Evolutionary conservation across 2,329 filamentous ascomycete genomes (phyloP), one percentile per base, ranked within the genome.

Genomic region (Xylariales sp.): DNA sequence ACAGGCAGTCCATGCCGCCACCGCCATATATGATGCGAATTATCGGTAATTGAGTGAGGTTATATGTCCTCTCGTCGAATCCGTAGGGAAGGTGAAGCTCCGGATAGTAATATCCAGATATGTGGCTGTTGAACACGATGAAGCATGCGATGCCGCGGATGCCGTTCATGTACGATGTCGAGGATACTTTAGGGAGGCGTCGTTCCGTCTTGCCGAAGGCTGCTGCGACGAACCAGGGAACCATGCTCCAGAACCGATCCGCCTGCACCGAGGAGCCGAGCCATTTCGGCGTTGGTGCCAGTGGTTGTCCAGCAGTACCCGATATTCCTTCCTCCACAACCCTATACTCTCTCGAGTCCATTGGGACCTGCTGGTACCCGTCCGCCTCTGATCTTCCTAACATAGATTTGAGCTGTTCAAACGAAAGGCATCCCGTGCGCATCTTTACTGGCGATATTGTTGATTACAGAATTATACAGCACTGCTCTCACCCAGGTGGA

Each of bases 81-180:
- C 31, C 37, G 23, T 29, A 40, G 10, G 37, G 11, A 15, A n/a
- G 25, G 21, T 17, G 8, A 20, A 29, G 21, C 18, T 16, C 23
- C 21, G 13, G 15, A 16, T 40, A 25, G 21, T 34, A 21, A 19
- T 20, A 16, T 7, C 25, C 29, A 5, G n/a, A 15, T n/a, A 28
- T 24, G 10, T 40, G 37, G n/a, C 16, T 12, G 5, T 24, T 8
- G 23, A 29, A 40, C 7, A 40, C 37, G 15, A 40, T 21, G 15
- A 40, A 6, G 23, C 37, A 40, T 6, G 37, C 37, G 5, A 40
- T 7, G 30, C 37, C 37, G 16, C 37, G 37, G 3, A 40, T 27
- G 6, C 37, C 37, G n/a, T 33, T 40, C 21, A 40, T 18, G 23
- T 38, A 25, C 2, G 35, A 30, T 7, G 35, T 38, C 19, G 35